Percentiles rank a stretch among this genome's conserved stretches.
Conservation (phyloP, 345 rosid genomes). For the Rhodomyrtus tomentosa region DNA sequence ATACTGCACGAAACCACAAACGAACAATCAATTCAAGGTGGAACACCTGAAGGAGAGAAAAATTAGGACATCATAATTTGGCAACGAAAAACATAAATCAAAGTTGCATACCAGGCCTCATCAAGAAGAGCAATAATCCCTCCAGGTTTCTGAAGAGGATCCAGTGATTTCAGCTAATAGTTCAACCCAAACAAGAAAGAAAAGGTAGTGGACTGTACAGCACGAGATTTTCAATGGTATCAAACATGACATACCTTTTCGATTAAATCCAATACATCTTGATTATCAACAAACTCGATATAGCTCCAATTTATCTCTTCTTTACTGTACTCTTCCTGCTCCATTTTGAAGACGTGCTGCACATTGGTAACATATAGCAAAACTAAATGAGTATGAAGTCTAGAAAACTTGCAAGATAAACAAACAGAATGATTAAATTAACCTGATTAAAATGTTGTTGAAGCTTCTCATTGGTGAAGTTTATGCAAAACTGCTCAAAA, state of each 20-base stretch:
- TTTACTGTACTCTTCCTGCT: conserved; percentile 81
- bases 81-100: background rate
- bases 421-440: background rate
- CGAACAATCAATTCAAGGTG: background rate
- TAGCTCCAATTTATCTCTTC: conserved; percentile 93
- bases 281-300: conserved; percentile 83
- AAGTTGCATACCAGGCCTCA: conserved; percentile 76
- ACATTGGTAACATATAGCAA: background rate
- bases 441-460: conserved; percentile 98
- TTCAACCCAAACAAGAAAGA: background rate
- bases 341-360: conserved; percentile 96
- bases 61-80: background rate
- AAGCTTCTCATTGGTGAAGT: conserved; percentile 85
- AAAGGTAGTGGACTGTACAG: background rate
- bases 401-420: background rate
- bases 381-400: background rate
- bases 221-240: background rate
- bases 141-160: conserved; percentile 69
- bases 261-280: conserved; percentile 78
- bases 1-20: conserved; percentile 43
- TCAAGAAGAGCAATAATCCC: conserved; percentile 87
- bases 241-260: conserved; percentile 38
- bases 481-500: conserved; percentile 94
- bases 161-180: background rate
- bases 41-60: background rate